Evolutionary conservation across 1,284 basidiomycete species (phyloP).

Genomic region (Rhodotorula sp.): DNA sequence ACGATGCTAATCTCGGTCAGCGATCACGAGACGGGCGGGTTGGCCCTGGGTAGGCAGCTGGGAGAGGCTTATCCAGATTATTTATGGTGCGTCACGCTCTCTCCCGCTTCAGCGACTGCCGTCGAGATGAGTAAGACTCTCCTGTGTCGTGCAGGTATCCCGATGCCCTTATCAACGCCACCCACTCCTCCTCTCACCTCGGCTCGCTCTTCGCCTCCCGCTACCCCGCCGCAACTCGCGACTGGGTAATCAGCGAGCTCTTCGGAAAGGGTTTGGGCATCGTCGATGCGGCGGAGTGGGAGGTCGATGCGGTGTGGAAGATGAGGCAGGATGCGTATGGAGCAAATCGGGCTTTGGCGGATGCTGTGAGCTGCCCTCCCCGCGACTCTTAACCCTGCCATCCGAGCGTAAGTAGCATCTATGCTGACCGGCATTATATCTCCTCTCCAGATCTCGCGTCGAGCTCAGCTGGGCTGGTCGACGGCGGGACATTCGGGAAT

Average conservation of each 20-base stretch:
- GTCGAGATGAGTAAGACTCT: not conserved
- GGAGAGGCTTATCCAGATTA: conserved; percentile 46
- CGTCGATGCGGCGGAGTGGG: conserved; percentile 42
- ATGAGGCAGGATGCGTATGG: conserved; percentile 33
- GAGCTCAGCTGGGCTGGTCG: conserved; percentile 51
- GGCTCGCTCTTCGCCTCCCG: conserved; percentile 30
- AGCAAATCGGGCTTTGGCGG: conserved; percentile 39
- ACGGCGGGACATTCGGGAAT: conserved; percentile 52
- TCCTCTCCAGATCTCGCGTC: conserved; percentile 40
- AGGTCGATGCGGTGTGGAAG: conserved; percentile 44
- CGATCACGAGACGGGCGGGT: conserved; percentile 52
- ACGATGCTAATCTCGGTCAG: conserved; percentile 49
- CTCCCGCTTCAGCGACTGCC: not conserved
- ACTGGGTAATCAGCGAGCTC: conserved; percentile 38
- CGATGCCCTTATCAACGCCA: conserved; percentile 47
- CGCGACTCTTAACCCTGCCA: not conserved
- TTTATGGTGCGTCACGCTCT: conserved; percentile 14
- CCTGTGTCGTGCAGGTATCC: conserved; percentile 46
- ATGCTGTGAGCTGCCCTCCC: conserved; percentile 36
- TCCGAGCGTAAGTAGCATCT: too few relatives aligned
- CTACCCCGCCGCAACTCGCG: conserved; percentile 30
- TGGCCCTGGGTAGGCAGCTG: conserved; percentile 50
- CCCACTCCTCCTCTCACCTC: conserved; percentile 47
- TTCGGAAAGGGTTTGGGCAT: conserved; percentile 45
- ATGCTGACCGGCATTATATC: not conserved